Evolutionary conservation across 2,329 filamentous ascomycete species (phyloP).

Genomic region (Rhynchosporium agropyri): DNA sequence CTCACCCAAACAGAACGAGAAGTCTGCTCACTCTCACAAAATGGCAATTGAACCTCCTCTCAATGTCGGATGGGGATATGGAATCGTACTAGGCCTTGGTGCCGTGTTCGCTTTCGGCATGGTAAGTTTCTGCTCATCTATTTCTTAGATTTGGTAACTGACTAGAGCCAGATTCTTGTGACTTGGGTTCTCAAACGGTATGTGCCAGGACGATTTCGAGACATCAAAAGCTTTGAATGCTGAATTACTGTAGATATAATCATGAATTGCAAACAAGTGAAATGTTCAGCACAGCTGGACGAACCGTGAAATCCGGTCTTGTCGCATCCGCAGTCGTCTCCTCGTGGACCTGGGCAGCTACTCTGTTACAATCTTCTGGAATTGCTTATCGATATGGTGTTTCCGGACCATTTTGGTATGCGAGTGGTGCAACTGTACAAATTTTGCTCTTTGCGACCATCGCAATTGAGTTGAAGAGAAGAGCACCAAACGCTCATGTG

Average conservation of each 20-base stretch:
- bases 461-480: conserved; percentile 85
- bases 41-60: conserved; percentile 42
- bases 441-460: conserved; percentile 89
- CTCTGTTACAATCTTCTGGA: conserved; percentile 75
- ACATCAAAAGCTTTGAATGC: neutral
- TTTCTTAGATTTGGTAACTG: neutral
- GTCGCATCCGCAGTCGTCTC: conserved; percentile 90
- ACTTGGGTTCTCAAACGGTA: conserved; percentile 36
- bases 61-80: conserved; percentile 59
- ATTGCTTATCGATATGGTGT: conserved; percentile 80
- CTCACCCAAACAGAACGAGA: conserved; percentile 6
- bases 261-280: conserved; percentile 86
- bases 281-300: conserved; percentile 87
- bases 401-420: conserved; percentile 68
- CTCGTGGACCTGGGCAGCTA: conserved; percentile 92
- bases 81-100: conserved; percentile 61
- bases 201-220: neutral
- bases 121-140: conserved; percentile 47
- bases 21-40: conserved; percentile 17
- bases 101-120: conserved; percentile 65
- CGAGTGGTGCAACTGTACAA: conserved; percentile 76
- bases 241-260: conserved; percentile 52
- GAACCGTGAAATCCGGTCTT: conserved; percentile 86
- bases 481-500: conserved; percentile 80
- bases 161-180: conserved; percentile 38